Conservation (phyloP, 2,329 filamentous ascomycete species). For the Colletotrichum nymphaeae region DNA sequence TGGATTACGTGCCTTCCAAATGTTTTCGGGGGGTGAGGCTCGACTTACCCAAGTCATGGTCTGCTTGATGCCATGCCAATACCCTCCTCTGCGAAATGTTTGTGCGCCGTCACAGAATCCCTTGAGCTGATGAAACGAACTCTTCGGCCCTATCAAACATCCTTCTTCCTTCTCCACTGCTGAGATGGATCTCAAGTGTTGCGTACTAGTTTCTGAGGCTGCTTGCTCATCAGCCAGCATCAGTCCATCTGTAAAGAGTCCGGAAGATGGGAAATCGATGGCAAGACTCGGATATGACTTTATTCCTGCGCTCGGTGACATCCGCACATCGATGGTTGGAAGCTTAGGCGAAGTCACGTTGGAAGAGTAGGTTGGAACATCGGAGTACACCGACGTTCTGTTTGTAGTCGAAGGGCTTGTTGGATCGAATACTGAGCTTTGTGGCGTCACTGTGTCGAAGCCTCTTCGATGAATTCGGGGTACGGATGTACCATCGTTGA, state of each 20-base stretch:
- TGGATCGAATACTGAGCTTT: constrained; percentile 16
- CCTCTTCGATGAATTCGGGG: background rate
- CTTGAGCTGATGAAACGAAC: constrained; percentile 48
- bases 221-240: constrained; percentile 31
- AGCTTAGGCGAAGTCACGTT: background rate
- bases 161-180: constrained; percentile 10
- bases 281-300: background rate
- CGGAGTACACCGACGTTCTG: constrained; percentile 27
- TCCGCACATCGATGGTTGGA: constrained; percentile 6
- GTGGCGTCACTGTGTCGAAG: constrained; percentile 8
- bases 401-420: constrained; percentile 31
- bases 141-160: constrained; percentile 45
- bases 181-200: background rate
- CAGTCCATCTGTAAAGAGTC: constrained; percentile 22
- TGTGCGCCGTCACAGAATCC: constrained; percentile 53
- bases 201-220: background rate
- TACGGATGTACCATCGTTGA: background rate
- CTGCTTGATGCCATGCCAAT: constrained; percentile 50
- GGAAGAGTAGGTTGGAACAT: constrained; percentile 4
- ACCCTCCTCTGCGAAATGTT: constrained; percentile 47
- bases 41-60: constrained; percentile 34
- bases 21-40: background rate
- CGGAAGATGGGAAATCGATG: background rate
- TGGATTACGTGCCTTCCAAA: background rate
- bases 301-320: constrained; percentile 6